Base-by-base conservation (phyloP, 495 filamentous ascomycete genomes). In the Barbatosphaeria neglecta region DNA sequence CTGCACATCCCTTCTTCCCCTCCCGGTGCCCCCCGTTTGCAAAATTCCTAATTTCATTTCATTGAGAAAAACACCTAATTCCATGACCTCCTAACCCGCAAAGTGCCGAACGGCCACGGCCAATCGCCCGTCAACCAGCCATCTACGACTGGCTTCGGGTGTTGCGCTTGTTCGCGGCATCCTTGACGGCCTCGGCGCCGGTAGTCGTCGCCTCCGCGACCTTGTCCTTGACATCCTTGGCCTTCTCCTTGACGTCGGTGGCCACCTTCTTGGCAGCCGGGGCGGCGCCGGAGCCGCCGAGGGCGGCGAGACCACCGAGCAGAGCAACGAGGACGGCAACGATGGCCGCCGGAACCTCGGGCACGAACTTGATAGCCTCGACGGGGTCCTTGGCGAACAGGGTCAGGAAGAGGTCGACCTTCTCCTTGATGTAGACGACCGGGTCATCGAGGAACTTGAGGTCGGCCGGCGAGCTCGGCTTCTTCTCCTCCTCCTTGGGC, bases 381-480 rank as follows among this genome's bases (percentile, higher is more conserved):
- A 99, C 52, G 37, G 93, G 93, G 64, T 97, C 84, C 50, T 79
- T 78, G 75, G 90, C 82, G 64, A 80, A 84, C 56, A 95, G 82
- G 49, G 80, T 82, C 44, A 88, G 59, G 76, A 95, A 97, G 46
- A 86, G 75, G 60, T 94, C 82, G 49, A 93, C 68, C 77, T 94
- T 95, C 78, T 95, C 87, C 63, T 79, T 83, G 70, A 95, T 73
- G 69, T 88, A 97, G 59, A 65, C 66, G 47, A 95, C 75, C 20
- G 93, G 93, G 75, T 96, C 86, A 54, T 97, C 93, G 64, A 81
- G 67, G 83, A 99, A 97, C 61, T 80, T 83, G 49, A 90, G 82
- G 61, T 90, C 87, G 40, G 62, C 70, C 44, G 86, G 80, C 22
- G 80, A 81, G 53, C 67, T 69, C 49, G 72, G 65, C 49, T 72